Evolutionary conservation across 768 basidiomycete species (phyloP).

Genomic region (Lanmaoa rubissima): DNA sequence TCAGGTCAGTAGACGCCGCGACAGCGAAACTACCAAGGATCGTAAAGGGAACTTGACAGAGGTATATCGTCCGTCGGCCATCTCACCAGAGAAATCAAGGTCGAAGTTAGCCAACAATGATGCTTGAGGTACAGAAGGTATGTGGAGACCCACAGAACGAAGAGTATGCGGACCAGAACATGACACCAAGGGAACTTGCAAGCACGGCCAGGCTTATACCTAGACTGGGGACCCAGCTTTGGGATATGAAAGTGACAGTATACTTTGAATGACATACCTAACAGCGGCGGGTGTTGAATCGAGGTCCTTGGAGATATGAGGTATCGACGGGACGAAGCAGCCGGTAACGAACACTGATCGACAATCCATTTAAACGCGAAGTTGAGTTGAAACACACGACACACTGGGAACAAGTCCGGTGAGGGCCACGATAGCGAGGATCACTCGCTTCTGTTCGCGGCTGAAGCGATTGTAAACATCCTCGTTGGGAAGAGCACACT

Average conservation of each 20-base stretch:
- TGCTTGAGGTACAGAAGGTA: neutral
- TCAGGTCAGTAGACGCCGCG: conserved; percentile 41
- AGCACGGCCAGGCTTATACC: conserved; percentile 52
- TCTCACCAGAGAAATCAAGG: conserved; percentile 38
- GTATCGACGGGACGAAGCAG: conserved; percentile 73
- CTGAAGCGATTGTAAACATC: conserved; percentile 62
- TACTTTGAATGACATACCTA: conserved; percentile 37
- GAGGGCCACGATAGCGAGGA: conserved; percentile 57
- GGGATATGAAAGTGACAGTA: neutral
- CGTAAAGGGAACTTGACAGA: conserved; percentile 57
- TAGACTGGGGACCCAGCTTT: conserved; percentile 30
- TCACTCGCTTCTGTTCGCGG: conserved; percentile 44
- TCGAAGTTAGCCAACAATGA: neutral
- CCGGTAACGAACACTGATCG: conserved; percentile 62
- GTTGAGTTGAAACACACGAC: conserved; percentile 15
- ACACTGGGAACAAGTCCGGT: conserved; percentile 63
- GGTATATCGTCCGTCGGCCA: conserved; percentile 61
- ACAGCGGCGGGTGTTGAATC: conserved; percentile 53
- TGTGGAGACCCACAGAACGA: conserved; percentile 43
- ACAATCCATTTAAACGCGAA: neutral
- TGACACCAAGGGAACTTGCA: conserved; percentile 44
- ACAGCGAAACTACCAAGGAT: conserved; percentile 61
- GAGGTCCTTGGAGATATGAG: conserved; percentile 67
- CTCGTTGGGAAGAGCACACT: conserved; percentile 11
- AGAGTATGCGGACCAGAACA: conserved; percentile 52